Conservation (phyloP, 2,329 filamentous ascomycete genomes). For the Botrytis pseudocinerea region DNA sequence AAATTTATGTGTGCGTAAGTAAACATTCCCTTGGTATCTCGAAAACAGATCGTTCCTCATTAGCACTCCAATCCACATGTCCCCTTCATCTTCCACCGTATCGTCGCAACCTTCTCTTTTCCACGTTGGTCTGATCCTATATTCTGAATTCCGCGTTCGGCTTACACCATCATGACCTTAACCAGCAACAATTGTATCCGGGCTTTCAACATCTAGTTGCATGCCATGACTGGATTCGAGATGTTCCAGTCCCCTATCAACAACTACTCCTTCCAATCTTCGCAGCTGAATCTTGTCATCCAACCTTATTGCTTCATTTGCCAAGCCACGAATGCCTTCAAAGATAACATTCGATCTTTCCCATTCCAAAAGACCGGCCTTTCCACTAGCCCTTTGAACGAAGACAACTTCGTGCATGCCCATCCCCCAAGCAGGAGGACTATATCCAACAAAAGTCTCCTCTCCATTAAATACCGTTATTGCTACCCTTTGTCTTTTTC, state of each 20-base stretch:
- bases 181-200: conserved; percentile 35
- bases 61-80: not conserved
- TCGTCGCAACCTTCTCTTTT: not conserved
- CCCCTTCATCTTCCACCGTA: not conserved
- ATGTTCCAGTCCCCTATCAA: conserved; percentile 18
- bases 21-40: conserved; percentile 11
- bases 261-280: conserved; percentile 31
- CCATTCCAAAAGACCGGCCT: conserved; percentile 31
- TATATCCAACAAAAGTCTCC: conserved; percentile 28
- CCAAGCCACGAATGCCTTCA: conserved; percentile 34
- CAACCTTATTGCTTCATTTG: conserved; percentile 27
- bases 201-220: conserved; percentile 37
- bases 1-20: not conserved
- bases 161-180: conserved; percentile 18
- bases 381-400: conserved; percentile 32
- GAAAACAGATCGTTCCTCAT: not conserved
- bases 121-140: not conserved
- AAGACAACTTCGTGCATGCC: conserved; percentile 33
- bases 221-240: conserved; percentile 24
- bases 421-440: conserved; percentile 35
- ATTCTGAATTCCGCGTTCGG: not conserved
- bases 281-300: conserved; percentile 30
- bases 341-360: conserved; percentile 34
- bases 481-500: conserved; percentile 26
- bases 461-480: conserved; percentile 35